phyloP scores from a whole-genome alignment of 768 basidiomycete species.

The Pholiota molesta region DNA sequence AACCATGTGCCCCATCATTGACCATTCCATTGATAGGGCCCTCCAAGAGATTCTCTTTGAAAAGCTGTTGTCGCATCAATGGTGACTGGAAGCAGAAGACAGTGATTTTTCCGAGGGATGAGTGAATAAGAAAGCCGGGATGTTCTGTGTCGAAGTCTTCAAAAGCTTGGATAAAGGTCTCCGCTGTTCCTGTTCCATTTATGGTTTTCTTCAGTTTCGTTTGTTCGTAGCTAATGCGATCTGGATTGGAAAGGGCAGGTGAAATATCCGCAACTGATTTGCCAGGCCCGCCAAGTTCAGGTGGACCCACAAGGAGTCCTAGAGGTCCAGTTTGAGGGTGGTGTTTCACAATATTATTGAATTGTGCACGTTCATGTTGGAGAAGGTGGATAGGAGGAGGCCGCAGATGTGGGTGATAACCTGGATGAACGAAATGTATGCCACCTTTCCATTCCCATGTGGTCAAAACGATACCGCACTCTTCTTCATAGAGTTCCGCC shows the following conservation, averaged over 20 bases:
- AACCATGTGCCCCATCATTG: constrained; percentile 39
- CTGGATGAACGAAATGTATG: constrained; percentile 9
- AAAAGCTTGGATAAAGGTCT: constrained; percentile 11
- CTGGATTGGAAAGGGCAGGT: constrained; percentile 16
- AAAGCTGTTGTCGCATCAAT: constrained; percentile 31
- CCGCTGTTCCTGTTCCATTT: not conserved
- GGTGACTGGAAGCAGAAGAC: constrained; percentile 30
- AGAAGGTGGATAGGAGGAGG: constrained; percentile 15
- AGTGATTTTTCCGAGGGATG: constrained; percentile 17
- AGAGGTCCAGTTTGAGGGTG: constrained; percentile 10
- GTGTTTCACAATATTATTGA: constrained; percentile 8
- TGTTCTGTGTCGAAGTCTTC: not conserved
- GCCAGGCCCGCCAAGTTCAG: constrained; percentile 20
- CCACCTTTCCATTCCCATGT: constrained; percentile 15
- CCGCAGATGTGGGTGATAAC: constrained; percentile 12
- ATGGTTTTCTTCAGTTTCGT: constrained; percentile 4
- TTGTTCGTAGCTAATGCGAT: constrained; percentile 22
- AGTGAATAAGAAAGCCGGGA: constrained; percentile 25
- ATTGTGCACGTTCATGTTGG: constrained; percentile 6
- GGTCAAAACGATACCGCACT: constrained; percentile 4
- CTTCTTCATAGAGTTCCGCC: not conserved
- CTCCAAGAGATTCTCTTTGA: constrained; percentile 21
- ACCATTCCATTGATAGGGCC: constrained; percentile 35
- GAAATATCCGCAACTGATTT: constrained; percentile 1
- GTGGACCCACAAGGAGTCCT: constrained; percentile 19